Conservation (phyloP, 495 filamentous ascomycete genomes). For the Daldinia caldariorum region DNA sequence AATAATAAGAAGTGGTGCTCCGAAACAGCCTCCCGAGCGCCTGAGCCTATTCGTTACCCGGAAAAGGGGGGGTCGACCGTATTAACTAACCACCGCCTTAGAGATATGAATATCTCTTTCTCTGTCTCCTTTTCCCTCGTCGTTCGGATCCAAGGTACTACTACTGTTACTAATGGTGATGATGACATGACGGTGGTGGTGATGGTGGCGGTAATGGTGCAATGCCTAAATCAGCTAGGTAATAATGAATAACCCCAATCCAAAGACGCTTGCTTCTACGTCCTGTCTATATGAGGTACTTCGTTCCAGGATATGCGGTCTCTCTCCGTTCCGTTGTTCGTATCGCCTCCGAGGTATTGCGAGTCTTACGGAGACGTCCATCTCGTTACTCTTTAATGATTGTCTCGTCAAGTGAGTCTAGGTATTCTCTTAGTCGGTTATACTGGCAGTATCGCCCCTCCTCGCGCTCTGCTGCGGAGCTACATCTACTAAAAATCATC, state of each 20-base stretch:
- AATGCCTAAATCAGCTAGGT: neutral
- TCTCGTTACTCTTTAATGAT: neutral
- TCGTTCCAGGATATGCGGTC: neutral
- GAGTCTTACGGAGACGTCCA: neutral
- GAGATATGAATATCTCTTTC: neutral
- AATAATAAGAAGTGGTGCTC: neutral
- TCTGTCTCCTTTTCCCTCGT: neutral
- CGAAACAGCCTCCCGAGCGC: neutral
- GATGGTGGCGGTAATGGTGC: neutral
- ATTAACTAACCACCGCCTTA: neutral
- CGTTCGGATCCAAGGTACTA: neutral
- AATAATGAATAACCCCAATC: neutral
- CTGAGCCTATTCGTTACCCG: neutral
- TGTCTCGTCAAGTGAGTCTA: neutral
- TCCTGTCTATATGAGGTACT: neutral
- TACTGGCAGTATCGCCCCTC: neutral
- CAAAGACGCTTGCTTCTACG: neutral
- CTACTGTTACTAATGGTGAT: too few relatives aligned
- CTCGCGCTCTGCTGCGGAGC: neutral
- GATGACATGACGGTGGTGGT: too few relatives aligned
- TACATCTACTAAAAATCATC: neutral
- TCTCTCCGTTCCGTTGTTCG: neutral
- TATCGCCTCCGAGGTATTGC: neutral
- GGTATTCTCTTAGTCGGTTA: neutral
- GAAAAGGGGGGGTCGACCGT: neutral